Evolutionary conservation across 2,329 filamentous ascomycete genomes (phyloP).

Genomic region (Geosmithia putterillii): DNA sequence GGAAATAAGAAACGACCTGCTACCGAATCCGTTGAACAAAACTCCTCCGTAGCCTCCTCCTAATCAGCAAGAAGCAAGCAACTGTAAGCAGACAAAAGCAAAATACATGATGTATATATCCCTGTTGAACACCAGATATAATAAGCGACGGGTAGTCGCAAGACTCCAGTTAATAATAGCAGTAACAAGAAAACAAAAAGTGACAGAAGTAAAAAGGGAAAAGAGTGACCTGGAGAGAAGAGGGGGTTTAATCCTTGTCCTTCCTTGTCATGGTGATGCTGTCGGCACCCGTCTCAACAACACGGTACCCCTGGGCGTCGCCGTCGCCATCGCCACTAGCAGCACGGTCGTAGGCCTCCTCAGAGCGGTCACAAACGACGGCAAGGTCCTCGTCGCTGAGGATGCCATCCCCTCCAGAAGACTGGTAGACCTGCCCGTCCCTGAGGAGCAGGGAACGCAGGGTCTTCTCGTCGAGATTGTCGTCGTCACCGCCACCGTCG

Average conservation of each 20-base stretch:
- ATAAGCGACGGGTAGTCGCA: too few relatives aligned
- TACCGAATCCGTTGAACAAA: too few relatives aligned
- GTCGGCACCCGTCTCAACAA: constrained; percentile 62
- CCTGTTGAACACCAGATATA: too few relatives aligned
- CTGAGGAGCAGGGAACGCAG: constrained; percentile 52
- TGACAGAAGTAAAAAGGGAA: background rate
- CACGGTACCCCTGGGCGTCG: constrained; percentile 47
- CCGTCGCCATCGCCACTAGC: constrained; percentile 67
- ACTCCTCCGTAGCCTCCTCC: too few relatives aligned
- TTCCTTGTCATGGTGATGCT: constrained; percentile 31
- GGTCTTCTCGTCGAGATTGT: constrained; percentile 42
- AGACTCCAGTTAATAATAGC: too few relatives aligned
- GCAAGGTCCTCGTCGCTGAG: constrained; percentile 66
- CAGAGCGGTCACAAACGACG: constrained; percentile 64
- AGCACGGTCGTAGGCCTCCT: constrained; percentile 54
- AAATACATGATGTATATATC: too few relatives aligned
- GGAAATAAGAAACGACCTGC: too few relatives aligned
- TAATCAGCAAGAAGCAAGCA: too few relatives aligned
- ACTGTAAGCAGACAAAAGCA: too few relatives aligned
- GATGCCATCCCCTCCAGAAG: constrained; percentile 49
- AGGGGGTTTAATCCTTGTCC: background rate
- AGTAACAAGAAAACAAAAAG: too few relatives aligned
- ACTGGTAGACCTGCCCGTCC: constrained; percentile 56
- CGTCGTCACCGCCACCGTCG: too few relatives aligned
- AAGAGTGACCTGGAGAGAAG: background rate